Evolutionary conservation across 2,329 filamentous ascomycete species (phyloP), one percentile per base, ranked within the genome.

Genomic region (Colletotrichum sp.): DNA sequence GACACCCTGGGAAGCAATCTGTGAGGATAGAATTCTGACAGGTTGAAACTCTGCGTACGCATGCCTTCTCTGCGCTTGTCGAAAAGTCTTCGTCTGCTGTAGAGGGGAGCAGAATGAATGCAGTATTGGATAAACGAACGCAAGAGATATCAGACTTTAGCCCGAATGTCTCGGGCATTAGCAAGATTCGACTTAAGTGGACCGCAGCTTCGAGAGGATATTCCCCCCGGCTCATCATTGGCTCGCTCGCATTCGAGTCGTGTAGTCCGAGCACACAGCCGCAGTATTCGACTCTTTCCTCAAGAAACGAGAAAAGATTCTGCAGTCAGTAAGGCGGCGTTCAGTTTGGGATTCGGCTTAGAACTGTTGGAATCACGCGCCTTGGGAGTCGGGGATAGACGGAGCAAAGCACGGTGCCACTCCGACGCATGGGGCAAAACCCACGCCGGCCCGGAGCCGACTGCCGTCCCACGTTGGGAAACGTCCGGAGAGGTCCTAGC

Each of bases 361-460:
- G n/a, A 48, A 0, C 3, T 48, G 4, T 48, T 21, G 18, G n/a
- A 0, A 13, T 7, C n/a, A 13, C 43, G 3, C 10, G 10, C 0
- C 10, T 21, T 48, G 9, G 18, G 0, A 2, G 18, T 48, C 6
- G 38, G 6, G 18, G 9, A 12, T 7, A 21, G 18, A 48, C 43
- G 43, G 43, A 48, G 6, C 5, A 21, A 48, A 48, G 10, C 43
- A 48, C 43, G 6, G 43, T 1, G 6, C 10, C n/a, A 48, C 43
- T 7, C 43, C 43, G 43, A 48, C 10, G 0, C 10, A 21, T 7
- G 43, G 10, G n/a, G 18, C 43, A 48, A 2, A 48, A 13, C 43
- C 43, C 10, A 48, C 10, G 43, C 43, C 43, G 43, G 43, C 43
- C 43, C 43, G 10, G 43, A 48, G 3, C 43, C n/a, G n/a, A 48